phyloP scores from a whole-genome alignment of 495 filamentous ascomycete genomes.

The Penicillium longicatenatum region DNA sequence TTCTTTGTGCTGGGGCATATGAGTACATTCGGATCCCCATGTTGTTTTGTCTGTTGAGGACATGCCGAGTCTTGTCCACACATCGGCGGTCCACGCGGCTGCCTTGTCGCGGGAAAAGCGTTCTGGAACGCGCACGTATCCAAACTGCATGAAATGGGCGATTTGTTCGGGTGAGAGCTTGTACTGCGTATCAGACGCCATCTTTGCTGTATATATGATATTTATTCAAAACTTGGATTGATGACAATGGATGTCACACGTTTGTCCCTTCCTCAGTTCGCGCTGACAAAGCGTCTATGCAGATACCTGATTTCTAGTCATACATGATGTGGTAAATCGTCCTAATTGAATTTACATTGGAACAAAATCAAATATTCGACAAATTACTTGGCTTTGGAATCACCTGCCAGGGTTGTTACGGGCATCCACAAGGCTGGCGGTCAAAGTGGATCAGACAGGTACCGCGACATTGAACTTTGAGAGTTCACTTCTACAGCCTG shows the following conservation, averaged over 20 bases:
- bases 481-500: too few species aligned
- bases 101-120: conserved; percentile 68
- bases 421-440: too few species aligned
- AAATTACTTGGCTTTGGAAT: background rate
- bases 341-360: background rate
- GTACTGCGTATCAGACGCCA: conserved; percentile 8
- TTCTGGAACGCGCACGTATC: conserved; percentile 60
- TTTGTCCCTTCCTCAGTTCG: background rate
- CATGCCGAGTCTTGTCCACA: conserved; percentile 73
- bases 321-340: background rate
- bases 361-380: background rate
- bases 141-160: conserved; percentile 65
- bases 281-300: conserved; percentile 1
- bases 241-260: background rate
- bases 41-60: conserved; percentile 66
- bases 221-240: background rate
- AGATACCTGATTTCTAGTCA: background rate
- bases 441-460: too few species aligned
- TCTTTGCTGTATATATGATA: background rate
- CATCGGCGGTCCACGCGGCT: conserved; percentile 52
- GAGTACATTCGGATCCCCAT: conserved; percentile 60
- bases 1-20: conserved; percentile 63
- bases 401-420: too few species aligned
- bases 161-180: conserved; percentile 61
- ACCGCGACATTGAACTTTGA: too few species aligned